These are phyloP conservation scores for Cladorrhinum sp. DNA, from an alignment of 2,329 filamentous ascomycete genomes.

Conservation along the genomic window DNA sequence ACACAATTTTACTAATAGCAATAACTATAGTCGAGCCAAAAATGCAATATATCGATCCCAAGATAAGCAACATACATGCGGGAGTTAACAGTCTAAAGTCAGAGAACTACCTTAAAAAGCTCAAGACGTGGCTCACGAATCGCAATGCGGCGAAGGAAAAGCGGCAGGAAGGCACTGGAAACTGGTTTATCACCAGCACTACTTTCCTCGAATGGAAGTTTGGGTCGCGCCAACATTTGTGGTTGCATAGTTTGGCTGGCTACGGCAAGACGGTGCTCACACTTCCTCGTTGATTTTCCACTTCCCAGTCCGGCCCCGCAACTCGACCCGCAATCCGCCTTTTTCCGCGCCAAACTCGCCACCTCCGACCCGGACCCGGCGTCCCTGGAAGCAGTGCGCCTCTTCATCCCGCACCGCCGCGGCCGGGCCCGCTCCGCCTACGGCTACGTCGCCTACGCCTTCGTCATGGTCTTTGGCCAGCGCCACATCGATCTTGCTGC, in stretches of 20 bases:
- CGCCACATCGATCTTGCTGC: too few relatives aligned
- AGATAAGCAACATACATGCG: background rate
- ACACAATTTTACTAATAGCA: background rate
- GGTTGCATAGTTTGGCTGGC: slow-evolving; percentile 3
- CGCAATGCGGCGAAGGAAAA: slow-evolving; percentile 6
- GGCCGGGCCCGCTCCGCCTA: too few relatives aligned
- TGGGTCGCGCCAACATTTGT: background rate
- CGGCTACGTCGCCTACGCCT: too few relatives aligned
- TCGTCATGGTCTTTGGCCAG: too few relatives aligned
- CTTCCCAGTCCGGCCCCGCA: too few relatives aligned
- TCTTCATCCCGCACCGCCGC: too few relatives aligned
- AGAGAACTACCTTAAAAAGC: background rate
- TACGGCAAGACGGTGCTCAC: slow-evolving; percentile 4
- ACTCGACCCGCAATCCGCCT: too few relatives aligned
- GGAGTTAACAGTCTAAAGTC: background rate
- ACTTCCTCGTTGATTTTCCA: too few relatives aligned
- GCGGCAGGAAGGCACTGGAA: background rate
- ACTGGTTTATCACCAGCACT: slow-evolving; percentile 1
- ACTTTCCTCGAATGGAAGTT: slow-evolving; percentile 2
- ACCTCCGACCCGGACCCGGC: too few relatives aligned
- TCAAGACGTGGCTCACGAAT: slow-evolving; percentile 3
- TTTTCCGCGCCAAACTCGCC: too few relatives aligned
- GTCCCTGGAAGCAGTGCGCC: too few relatives aligned
- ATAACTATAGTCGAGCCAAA: background rate
- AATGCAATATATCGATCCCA: background rate